A percentile compares a stretch with the other conserved stretches of the same genome.
Conservation (phyloP, 352 stramenopile genomes). For the Saprolegnia diclina region DNA sequence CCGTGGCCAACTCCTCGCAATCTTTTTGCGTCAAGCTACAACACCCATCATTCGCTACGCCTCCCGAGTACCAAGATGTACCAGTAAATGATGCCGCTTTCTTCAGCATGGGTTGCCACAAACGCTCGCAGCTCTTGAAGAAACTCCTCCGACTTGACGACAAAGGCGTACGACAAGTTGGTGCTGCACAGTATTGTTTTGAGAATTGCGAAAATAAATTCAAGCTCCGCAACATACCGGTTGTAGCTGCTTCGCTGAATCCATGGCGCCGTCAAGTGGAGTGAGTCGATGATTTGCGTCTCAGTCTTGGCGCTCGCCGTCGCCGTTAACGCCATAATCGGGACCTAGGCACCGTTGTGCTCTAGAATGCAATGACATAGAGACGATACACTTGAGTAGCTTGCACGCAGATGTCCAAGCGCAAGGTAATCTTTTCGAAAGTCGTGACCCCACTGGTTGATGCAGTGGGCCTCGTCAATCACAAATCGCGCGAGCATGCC, state of each 20-base stretch:
- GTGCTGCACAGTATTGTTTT: constrained; percentile 4
- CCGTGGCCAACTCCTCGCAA: constrained; percentile 1
- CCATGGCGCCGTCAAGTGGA: neutral
- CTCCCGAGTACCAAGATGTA: neutral
- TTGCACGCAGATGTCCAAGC: constrained; percentile 38
- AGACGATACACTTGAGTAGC: constrained; percentile 28
- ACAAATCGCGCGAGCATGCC: constrained; percentile 27
- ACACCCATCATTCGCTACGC: neutral
- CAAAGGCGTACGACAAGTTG: constrained; percentile 18
- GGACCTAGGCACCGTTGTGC: constrained; percentile 22
- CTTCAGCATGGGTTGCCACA: neutral
- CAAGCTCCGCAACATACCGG: constrained; percentile 31
- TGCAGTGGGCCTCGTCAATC: constrained; percentile 37
- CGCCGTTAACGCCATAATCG: constrained; percentile 28
- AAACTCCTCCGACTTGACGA: constrained; percentile 11
- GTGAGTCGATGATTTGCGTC: neutral
- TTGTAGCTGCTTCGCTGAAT: constrained; percentile 13
- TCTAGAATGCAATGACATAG: neutral
- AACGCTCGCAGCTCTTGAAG: constrained; percentile 15
- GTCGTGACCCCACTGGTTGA: constrained; percentile 35
- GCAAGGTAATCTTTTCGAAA: constrained; percentile 34
- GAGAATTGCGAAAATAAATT: constrained; percentile 31
- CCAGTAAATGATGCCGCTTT: constrained; percentile 25
- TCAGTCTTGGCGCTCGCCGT: constrained; percentile 24
- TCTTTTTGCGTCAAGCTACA: constrained; percentile 23